Conservation (phyloP, 148 eudicot genomes). For the Rhododendron vialii region DNA sequence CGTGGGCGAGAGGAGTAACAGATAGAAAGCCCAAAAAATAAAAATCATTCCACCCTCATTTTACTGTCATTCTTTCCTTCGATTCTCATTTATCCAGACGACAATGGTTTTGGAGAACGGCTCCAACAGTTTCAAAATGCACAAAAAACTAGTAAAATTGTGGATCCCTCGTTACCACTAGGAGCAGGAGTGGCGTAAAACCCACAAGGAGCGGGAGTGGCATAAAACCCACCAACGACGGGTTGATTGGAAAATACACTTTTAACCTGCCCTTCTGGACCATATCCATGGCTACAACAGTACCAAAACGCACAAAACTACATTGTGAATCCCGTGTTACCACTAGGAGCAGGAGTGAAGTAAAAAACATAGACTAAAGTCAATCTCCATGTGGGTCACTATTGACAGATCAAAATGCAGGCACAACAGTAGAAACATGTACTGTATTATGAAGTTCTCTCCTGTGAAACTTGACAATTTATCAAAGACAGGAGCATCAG, state of each 20-base stretch:
- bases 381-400: not conserved
- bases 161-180: not conserved
- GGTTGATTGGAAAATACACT: too few relatives aligned
- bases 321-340: not conserved
- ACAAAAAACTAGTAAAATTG: not conserved
- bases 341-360: not conserved
- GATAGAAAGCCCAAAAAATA: too few relatives aligned
- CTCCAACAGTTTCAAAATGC: too few relatives aligned
- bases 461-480: not conserved
- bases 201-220: too few relatives aligned
- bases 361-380: not conserved
- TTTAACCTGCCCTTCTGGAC: too few relatives aligned
- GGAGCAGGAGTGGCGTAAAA: too few relatives aligned
- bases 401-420: not conserved
- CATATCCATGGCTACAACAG: not conserved
- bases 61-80: not conserved
- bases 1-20: too few relatives aligned
- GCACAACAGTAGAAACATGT: not conserved
- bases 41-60: too few relatives aligned
- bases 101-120: not conserved
- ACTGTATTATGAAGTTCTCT: not conserved
- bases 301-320: not conserved
- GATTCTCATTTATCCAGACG: not conserved
- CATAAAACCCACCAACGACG: too few relatives aligned
- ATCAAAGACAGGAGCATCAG: not conserved